Conservation (phyloP, 2,329 filamentous ascomycete species). For the Pseudogymnoascus sp. region DNA sequence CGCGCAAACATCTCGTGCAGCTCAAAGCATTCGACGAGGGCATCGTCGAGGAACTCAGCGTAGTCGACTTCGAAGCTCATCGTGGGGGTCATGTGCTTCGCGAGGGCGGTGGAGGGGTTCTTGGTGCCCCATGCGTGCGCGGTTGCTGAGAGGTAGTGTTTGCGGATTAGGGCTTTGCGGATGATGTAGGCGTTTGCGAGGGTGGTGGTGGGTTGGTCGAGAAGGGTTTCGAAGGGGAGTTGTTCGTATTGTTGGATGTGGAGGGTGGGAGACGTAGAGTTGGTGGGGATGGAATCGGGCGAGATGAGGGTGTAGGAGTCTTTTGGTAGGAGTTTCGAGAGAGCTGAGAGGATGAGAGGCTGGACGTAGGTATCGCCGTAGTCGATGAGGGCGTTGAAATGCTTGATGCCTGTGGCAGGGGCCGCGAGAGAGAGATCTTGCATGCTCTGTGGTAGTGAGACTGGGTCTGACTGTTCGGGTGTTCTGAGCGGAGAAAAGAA, state of each 20-base stretch:
- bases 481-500: not conserved
- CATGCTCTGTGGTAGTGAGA: conserved; percentile 12
- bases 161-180: conserved; percentile 90
- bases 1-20: conserved; percentile 66
- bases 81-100: conserved; percentile 62
- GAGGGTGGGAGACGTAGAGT: conserved; percentile 33
- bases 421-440: conserved; percentile 18
- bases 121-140: conserved; percentile 81
- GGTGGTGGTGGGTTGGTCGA: conserved; percentile 49
- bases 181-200: conserved; percentile 89
- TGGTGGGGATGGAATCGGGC: conserved; percentile 27
- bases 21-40: conserved; percentile 83
- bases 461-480: not conserved
- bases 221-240: conserved; percentile 72
- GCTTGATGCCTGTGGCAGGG: conserved; percentile 23
- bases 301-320: conserved; percentile 47
- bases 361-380: conserved; percentile 89
- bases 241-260: conserved; percentile 83
- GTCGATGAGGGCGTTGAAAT: conserved; percentile 63
- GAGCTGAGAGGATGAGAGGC: conserved; percentile 68
- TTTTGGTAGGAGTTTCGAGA: conserved; percentile 52
- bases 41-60: conserved; percentile 91
- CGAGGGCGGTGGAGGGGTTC: conserved; percentile 62
- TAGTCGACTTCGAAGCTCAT: conserved; percentile 94
- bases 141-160: conserved; percentile 84